Conservation (phyloP, 2,329 filamentous ascomycete species). For the Diaporthe eres region DNA sequence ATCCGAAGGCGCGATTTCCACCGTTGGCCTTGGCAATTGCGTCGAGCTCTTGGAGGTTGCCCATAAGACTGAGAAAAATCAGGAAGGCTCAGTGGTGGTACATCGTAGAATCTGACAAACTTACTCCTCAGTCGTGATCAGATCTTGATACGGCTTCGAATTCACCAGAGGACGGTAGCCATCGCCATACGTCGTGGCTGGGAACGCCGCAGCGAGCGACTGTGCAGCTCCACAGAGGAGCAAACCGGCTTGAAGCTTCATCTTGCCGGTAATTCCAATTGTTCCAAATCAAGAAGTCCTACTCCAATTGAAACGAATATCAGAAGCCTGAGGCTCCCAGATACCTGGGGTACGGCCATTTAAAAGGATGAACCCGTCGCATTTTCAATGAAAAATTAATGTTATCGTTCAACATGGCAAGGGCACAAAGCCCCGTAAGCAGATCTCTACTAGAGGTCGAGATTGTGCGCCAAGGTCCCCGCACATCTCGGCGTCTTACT, state of each 20-base stretch:
- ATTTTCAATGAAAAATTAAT: neutral
- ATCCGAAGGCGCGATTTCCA: slow-evolving; percentile 72
- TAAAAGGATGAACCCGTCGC: neutral
- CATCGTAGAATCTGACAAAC: neutral
- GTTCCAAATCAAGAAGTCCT: neutral
- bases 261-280: neutral
- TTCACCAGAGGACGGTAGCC: neutral
- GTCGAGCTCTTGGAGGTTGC: slow-evolving; percentile 49
- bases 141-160: slow-evolving; percentile 14
- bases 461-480: slow-evolving; percentile 2
- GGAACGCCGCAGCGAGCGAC: neutral
- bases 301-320: neutral
- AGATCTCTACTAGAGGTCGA: neutral
- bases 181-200: neutral
- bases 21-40: slow-evolving; percentile 68
- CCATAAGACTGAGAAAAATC: neutral
- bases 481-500: slow-evolving; percentile 17
- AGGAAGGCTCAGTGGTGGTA: neutral
- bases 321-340: neutral
- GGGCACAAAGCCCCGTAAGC: neutral
- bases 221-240: neutral
- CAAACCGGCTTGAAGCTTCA: slow-evolving; percentile 5
- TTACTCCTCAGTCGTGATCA: slow-evolving; percentile 19
- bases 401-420: neutral
- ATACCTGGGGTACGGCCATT: neutral